A percentile compares a stretch with the other conserved stretches of the same genome.
Conservation (phyloP, 352 stramenopile genomes). For the Globisporangium megalacanthum region DNA sequence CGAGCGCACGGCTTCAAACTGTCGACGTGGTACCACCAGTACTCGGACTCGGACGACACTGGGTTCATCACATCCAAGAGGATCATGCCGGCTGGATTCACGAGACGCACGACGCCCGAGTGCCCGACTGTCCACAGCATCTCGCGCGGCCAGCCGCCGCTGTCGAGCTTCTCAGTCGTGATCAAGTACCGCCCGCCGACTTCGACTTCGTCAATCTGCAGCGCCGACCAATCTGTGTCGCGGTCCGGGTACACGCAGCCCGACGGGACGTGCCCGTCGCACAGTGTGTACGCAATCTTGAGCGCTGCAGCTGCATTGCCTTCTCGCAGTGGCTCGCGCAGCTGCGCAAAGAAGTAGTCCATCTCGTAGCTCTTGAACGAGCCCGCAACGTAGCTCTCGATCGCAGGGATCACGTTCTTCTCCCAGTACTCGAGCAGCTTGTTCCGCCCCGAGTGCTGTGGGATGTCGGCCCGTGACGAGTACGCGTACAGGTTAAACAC, state of each 20-base stretch:
- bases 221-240: constrained; percentile 66
- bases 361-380: constrained; percentile 87
- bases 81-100: constrained; percentile 50
- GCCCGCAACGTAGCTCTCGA: constrained; percentile 72
- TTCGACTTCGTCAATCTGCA: constrained; percentile 75
- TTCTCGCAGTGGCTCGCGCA: constrained; percentile 70
- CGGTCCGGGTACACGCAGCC: constrained; percentile 77
- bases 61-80: constrained; percentile 63
- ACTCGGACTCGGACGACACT: constrained; percentile 33
- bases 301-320: constrained; percentile 66
- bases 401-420: constrained; percentile 79
- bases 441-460: constrained; percentile 65
- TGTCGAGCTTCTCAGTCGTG: constrained; percentile 25
- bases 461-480: constrained; percentile 49
- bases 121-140: constrained; percentile 75
- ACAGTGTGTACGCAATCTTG: constrained; percentile 78
- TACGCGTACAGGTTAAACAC: constrained; percentile 75
- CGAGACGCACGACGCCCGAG: constrained; percentile 36
- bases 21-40: constrained; percentile 74
- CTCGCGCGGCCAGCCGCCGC: constrained; percentile 28
- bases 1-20: constrained; percentile 22
- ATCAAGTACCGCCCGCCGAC: constrained; percentile 56
- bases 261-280: constrained; percentile 70
- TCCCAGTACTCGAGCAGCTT: constrained; percentile 84
- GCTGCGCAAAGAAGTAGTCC: constrained; percentile 83